Conservation (phyloP, 2,329 filamentous ascomycete genomes). For the Colletotrichum musae region DNA sequence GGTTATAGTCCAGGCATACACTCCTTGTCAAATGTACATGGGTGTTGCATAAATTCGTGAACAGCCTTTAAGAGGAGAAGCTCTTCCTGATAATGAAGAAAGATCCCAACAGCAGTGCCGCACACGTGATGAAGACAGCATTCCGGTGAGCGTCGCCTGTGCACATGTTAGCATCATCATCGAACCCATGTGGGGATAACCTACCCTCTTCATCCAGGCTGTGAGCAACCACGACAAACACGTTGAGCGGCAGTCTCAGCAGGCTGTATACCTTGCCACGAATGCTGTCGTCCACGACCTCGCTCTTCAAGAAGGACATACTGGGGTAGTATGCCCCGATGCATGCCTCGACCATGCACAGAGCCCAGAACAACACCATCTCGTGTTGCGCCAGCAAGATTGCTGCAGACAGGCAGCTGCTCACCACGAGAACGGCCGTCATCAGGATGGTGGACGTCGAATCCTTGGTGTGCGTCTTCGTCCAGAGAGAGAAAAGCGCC, state of each 20-base stretch:
- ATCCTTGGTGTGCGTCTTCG: conserved; percentile 48
- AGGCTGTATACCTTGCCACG: conserved; percentile 70
- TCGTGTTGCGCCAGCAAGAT: conserved; percentile 57
- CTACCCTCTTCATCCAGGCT: conserved; percentile 60
- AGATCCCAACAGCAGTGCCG: conserved; percentile 38
- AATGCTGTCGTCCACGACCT: conserved; percentile 66
- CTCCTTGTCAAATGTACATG: neutral
- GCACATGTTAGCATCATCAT: neutral
- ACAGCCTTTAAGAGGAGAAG: conserved; percentile 22
- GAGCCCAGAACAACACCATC: conserved; percentile 65
- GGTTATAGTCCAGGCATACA: neutral
- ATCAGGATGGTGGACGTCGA: conserved; percentile 53
- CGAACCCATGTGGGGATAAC: neutral
- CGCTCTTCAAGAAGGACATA: conserved; percentile 68
- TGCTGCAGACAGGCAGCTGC: conserved; percentile 56
- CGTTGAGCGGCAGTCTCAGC: conserved; percentile 69
- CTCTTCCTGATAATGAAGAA: conserved; percentile 43
- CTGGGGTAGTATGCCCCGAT: conserved; percentile 72
- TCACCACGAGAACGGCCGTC: conserved; percentile 50
- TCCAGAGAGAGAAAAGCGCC: conserved; percentile 57
- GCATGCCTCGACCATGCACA: conserved; percentile 70
- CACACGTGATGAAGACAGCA: conserved; percentile 46
- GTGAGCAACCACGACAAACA: conserved; percentile 65
- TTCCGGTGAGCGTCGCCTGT: conserved; percentile 49
- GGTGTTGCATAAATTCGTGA: neutral